Conservation (phyloP, 345 rosid genomes). For the Populus euphratica region DNA sequence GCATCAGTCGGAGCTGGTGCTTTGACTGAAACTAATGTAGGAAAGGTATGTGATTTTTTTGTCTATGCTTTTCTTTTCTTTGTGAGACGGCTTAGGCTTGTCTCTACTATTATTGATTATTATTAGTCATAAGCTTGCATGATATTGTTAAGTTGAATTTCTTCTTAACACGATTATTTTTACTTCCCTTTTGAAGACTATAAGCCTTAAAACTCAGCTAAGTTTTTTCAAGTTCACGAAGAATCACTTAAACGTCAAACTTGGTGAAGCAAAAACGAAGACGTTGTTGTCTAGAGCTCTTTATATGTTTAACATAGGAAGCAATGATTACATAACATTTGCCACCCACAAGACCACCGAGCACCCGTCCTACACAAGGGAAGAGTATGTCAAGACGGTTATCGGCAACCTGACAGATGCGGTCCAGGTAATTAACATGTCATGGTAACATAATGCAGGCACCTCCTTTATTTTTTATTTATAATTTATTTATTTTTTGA, state of each 20-base stretch:
- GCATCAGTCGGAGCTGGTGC: conserved; percentile 38
- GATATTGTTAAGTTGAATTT: too few species aligned
- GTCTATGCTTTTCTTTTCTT: too few species aligned
- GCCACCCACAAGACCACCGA: conserved; percentile 13
- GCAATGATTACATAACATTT: conserved; percentile 26
- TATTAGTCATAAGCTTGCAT: background rate
- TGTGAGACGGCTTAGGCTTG: background rate
- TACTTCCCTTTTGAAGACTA: conserved; percentile 23
- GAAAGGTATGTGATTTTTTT: background rate
- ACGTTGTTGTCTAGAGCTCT: conserved; percentile 35
- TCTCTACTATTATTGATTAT: too few species aligned
- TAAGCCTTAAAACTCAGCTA: conserved; percentile 35
- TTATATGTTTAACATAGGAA: conserved; percentile 37
- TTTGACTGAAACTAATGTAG: conserved; percentile 11
- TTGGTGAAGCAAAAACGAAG: conserved; percentile 32
- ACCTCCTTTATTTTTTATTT: too few species aligned
- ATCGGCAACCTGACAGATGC: conserved; percentile 27
- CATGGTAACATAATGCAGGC: too few species aligned
- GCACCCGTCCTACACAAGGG: conserved; percentile 8
- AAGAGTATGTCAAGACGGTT: conserved; percentile 26
- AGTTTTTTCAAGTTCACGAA: conserved; percentile 29
- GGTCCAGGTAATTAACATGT: conserved; percentile 25
- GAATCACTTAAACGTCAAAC: conserved; percentile 22
- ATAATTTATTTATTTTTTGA: too few species aligned
- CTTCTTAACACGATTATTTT: background rate